Evolutionary conservation across 139 green algal species (phyloP), one percentile per base, ranked within the genome.

Genomic region (Chlorella sp.): DNA sequence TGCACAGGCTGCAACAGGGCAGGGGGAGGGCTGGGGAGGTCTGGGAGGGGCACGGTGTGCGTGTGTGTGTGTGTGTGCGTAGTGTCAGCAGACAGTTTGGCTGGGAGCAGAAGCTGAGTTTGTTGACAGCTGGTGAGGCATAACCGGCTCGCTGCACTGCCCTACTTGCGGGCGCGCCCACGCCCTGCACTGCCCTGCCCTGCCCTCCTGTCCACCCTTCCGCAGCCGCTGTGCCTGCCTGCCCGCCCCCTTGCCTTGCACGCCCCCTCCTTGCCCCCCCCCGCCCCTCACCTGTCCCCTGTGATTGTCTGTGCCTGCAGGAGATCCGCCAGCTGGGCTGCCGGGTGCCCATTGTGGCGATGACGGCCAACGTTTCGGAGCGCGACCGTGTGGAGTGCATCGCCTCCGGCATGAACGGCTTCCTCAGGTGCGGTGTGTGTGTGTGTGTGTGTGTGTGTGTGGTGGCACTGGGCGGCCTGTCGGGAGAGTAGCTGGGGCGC

Each of bases 361-460:
- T 99, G 94, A 99, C 97, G 15, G 97, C 97, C 42, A 98, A 99
- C 81, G 97, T 96, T 0, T 89, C 42, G 30, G 95, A 97, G 78
- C 91, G 86, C 21, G 97, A 99, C 90, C 88, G 97, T 16, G 92
- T 96, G 11, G 94, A 96, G 91, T 99, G 96, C 91, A 90, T 95
- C 12, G 89, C 88, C 2, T 93, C 94, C n/a, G 97, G 97, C 88
- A 99, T 99, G 97, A 94, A 98, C 83, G 97, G 93, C 39, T 99
- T 98, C 86, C 91, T 99, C 83, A 95, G 84, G 84, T 87, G 79
- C 12, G 40, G 7, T 2, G 32, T 28, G 60, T 18, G 4, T 30
- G 60, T 39, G 68, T 16, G n/a, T 1, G 7, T 79, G 73, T 16
- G 22, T 77, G 16, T n/a, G n/a, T n/a, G n/a, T n/a, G n/a, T n/a